phyloP scores from a whole-genome alignment of 768 basidiomycete genomes.

The Brasilioporus rufonigricans region DNA sequence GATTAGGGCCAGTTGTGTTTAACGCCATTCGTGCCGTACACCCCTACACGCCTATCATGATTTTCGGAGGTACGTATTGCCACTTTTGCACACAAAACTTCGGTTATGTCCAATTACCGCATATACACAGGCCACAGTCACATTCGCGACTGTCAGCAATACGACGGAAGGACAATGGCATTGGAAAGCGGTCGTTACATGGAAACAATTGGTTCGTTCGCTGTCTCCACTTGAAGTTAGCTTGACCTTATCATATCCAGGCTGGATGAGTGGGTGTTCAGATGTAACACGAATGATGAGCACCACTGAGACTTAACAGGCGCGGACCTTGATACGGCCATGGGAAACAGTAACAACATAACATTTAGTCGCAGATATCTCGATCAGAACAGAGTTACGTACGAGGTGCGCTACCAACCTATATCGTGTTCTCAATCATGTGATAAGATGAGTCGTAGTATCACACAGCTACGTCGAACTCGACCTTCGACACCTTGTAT shows the following conservation, averaged over 20 bases:
- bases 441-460: constrained; percentile 40
- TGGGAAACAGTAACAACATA: constrained; percentile 44
- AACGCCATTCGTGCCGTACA: constrained; percentile 73
- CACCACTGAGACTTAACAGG: constrained; percentile 29
- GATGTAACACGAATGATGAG: background rate
- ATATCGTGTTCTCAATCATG: background rate
- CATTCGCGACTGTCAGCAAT: constrained; percentile 29
- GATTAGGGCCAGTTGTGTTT: constrained; percentile 67
- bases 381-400: constrained; percentile 76
- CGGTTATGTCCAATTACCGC: background rate
- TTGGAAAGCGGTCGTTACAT: constrained; percentile 89
- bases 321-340: constrained; percentile 43
- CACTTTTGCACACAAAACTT: background rate
- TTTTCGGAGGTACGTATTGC: constrained; percentile 62
- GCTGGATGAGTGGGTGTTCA: constrained; percentile 60
- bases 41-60: constrained; percentile 72
- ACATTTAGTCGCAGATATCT: constrained; percentile 73
- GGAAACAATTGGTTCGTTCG: constrained; percentile 77
- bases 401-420: constrained; percentile 47
- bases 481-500: constrained; percentile 57
- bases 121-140: constrained; percentile 48
- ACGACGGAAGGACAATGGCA: constrained; percentile 30
- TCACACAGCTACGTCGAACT: constrained; percentile 54
- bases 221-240: background rate
- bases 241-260: constrained; percentile 6